Percentiles rank a stretch among this genome's conserved stretches.
These are phyloP conservation scores for Ambrosiella beaveri DNA, from an alignment of 2,329 filamentous ascomycete species.

Conservation along the genomic window DNA sequence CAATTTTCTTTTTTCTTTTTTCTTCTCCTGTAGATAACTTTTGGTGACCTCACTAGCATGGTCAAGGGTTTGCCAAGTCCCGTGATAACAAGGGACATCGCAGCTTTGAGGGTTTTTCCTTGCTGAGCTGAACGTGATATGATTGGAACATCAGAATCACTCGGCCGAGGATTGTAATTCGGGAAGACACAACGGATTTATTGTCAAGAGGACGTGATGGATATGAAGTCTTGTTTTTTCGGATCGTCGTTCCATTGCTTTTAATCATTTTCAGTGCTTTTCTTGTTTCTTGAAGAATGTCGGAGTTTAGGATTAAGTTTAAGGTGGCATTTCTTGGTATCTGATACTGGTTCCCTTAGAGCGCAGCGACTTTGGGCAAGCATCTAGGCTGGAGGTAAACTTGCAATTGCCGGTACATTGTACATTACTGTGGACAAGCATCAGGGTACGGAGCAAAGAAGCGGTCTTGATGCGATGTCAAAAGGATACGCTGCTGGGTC, in stretches of 20 bases:
- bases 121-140: neutral
- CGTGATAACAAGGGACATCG: neutral
- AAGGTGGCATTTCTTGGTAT: too few species aligned
- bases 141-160: neutral
- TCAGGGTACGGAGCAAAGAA: neutral
- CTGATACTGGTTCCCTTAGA: too few species aligned
- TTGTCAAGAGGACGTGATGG: too few species aligned
- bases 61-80: neutral
- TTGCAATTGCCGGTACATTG: too few species aligned
- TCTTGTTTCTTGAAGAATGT: neutral
- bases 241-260: too few species aligned
- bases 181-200: too few species aligned
- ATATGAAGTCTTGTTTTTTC: too few species aligned
- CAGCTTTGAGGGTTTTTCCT: neutral
- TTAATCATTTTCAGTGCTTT: neutral
- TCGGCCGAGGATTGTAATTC: too few species aligned
- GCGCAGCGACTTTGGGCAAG: too few species aligned
- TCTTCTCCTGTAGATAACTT: neutral
- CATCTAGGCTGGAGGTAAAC: too few species aligned
- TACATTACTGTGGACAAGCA: neutral
- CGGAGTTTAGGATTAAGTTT: neutral
- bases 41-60: neutral
- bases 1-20: neutral
- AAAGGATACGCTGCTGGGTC: neutral
- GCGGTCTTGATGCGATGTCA: neutral